A percentile compares a stretch with the other conserved stretches of the same genome.
phyloP scores from a whole-genome alignment of 768 basidiomycete species.

The Fistulinella prunicolor region DNA sequence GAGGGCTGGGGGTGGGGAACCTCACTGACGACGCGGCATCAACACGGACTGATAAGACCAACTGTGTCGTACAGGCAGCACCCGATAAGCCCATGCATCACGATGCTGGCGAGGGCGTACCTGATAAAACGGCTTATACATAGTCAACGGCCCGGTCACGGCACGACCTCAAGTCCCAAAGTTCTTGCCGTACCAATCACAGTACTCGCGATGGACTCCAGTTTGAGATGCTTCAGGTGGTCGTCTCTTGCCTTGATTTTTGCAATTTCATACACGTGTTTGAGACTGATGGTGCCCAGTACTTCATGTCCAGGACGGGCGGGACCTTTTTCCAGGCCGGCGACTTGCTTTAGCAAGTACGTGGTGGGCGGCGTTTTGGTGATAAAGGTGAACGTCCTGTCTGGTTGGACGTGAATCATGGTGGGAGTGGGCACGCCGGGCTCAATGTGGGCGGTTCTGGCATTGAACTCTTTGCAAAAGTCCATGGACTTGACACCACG shows the following conservation, averaged over 20 bases:
- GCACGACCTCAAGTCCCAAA: constrained; percentile 86
- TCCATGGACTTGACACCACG: constrained; percentile 99
- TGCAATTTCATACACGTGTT: constrained; percentile 98
- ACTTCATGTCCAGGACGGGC: constrained; percentile 77
- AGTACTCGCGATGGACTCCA: constrained; percentile 86
- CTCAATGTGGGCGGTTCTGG: constrained; percentile 85
- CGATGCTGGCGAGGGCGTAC: constrained; percentile 25
- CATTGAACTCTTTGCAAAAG: constrained; percentile 99
- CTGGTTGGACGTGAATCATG: constrained; percentile 89
- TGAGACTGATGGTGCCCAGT: constrained; percentile 82
- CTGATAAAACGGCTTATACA: constrained; percentile 15
- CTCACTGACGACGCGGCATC: constrained; percentile 10
- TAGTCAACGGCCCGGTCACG: constrained; percentile 44
- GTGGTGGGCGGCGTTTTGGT: constrained; percentile 89
- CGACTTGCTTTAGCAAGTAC: constrained; percentile 88
- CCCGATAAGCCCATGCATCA: constrained; percentile 23
- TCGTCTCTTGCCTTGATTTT: constrained; percentile 94
- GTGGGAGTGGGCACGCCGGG: constrained; percentile 88
- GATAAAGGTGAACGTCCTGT: constrained; percentile 91
- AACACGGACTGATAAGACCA: constrained; percentile 26
- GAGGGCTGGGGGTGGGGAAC: constrained; percentile 10
- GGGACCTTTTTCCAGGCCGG: constrained; percentile 88
- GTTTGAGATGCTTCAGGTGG: constrained; percentile 78
- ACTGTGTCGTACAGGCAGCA: constrained; percentile 7
- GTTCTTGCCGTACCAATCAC: constrained; percentile 87